Percentiles rank a stretch among this genome's conserved stretches.
Conservation (phyloP, 140 eudicot genomes). For the Cichorium intybus region DNA sequence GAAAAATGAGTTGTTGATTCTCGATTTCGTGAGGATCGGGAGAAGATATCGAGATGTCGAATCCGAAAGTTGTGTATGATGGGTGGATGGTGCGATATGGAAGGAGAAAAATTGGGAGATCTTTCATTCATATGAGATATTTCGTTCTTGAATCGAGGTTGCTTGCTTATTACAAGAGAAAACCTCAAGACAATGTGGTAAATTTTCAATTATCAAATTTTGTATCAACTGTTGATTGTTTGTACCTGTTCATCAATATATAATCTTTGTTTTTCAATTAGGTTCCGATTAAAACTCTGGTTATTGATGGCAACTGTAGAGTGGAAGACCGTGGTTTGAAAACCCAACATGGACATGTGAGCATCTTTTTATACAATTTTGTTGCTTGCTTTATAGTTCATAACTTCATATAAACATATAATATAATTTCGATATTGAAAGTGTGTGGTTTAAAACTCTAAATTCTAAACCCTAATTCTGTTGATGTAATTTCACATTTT, state of each 20-base stretch:
- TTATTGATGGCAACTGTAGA: conserved; percentile 95
- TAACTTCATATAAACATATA: too few relatives aligned
- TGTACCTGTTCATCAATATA: too few relatives aligned
- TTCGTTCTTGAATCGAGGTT: conserved; percentile 83
- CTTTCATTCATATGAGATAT: conserved; percentile 94
- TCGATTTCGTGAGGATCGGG: conserved; percentile 25
- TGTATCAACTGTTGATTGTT: background rate
- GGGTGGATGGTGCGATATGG: conserved; percentile 99
- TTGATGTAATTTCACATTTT: conserved; percentile 10
- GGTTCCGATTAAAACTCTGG: conserved; percentile 97
- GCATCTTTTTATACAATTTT: conserved; percentile 19
- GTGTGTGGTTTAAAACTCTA: background rate
- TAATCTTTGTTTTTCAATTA: conserved; percentile 17
- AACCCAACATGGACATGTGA: conserved; percentile 99
- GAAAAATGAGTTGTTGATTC: conserved; percentile 17
- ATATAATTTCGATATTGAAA: conserved; percentile 5
- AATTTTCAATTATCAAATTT: conserved; percentile 13
- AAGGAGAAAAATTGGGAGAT: conserved; percentile 93
- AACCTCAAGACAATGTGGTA: conserved; percentile 98
- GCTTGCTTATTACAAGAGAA: conserved; percentile 95
- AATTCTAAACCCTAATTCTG: conserved; percentile 4
- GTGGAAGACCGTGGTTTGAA: conserved; percentile 99
- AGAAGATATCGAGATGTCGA: conserved; percentile 25
- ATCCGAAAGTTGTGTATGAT: conserved; percentile 90
- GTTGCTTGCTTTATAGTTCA: conserved; percentile 9